Percentiles rank a stretch among this genome's conserved stretches.
Conservation (phyloP, 441 rosid genomes). For the Biscutella auriculata region DNA sequence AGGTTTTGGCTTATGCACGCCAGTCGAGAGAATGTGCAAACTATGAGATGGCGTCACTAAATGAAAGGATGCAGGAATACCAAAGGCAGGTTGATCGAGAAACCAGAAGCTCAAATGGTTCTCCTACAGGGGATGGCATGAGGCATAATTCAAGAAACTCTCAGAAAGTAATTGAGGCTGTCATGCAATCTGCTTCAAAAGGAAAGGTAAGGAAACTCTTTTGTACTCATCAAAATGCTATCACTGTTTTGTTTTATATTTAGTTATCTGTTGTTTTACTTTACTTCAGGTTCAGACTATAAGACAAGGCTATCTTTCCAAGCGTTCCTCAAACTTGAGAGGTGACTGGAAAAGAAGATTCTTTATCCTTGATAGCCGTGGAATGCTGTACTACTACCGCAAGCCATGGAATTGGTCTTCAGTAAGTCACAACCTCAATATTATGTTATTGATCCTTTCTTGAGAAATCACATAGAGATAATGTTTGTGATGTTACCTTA, state of each 20-base stretch:
- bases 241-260: neutral
- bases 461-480: slow-evolving; percentile 9
- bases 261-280: slow-evolving; percentile 2
- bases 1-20: slow-evolving; percentile 79
- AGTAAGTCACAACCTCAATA: slow-evolving; percentile 35
- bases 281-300: slow-evolving; percentile 74
- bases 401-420: slow-evolving; percentile 63
- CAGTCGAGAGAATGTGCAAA: slow-evolving; percentile 86
- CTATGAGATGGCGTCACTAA: slow-evolving; percentile 76
- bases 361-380: slow-evolving; percentile 96
- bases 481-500: neutral
- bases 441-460: neutral
- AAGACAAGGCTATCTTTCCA: slow-evolving; percentile 92
- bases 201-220: slow-evolving; percentile 53
- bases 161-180: slow-evolving; percentile 85
- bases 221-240: neutral
- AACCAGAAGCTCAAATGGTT: slow-evolving; percentile 34
- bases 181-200: slow-evolving; percentile 82
- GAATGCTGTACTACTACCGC: slow-evolving; percentile 92
- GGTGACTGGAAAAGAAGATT: slow-evolving; percentile 98
- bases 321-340: slow-evolving; percentile 92
- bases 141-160: slow-evolving; percentile 59
- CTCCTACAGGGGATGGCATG: slow-evolving; percentile 47
- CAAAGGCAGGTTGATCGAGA: slow-evolving; percentile 76
- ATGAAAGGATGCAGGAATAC: slow-evolving; percentile 75